Base-by-base conservation (phyloP, 2,329 filamentous ascomycete species). In the Sclerotinia glacialis region DNA sequence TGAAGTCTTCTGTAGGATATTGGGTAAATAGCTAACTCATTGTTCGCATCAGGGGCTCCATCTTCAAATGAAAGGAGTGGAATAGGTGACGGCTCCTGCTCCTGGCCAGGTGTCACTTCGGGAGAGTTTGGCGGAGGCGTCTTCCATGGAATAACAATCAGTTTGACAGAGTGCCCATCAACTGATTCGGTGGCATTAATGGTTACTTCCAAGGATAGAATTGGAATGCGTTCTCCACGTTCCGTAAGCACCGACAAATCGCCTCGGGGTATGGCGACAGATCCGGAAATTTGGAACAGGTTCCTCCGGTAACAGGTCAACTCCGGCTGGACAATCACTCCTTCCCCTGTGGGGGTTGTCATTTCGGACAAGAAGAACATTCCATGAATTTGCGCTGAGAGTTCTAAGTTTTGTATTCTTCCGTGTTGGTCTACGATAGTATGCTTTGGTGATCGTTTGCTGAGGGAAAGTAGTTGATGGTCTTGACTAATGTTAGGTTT, bases 141-240 rank as follows among this genome's bases (percentile, higher is more conserved):
- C 81, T 98, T 98, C 94, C 94, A 98, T 0, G 94, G 94, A 68
- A 98, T 96, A 9, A 95, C 95, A 70, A 98, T 97, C 69, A 98
- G 88, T 73, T 96, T 94, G 53, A 97, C 92, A 0, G 91, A 81
- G 73, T 97, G 94, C 44, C 92, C 92, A 77, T 98, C 94, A 21
- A 97, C 93, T 1, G 94, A 97, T 77, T 98, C 94, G 59, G 93
- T 96, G 11, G 94, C 94, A 6, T 92, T 96, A 56, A 98, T 91
- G 64, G 89, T 88, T 64, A 97, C 86, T 77, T 98, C 93, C 77
- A 94, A 91, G 70, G 83, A 90, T 70, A 87, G 85, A 59, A 97
- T 92, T 2, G 91, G 89, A 50, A 96, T 88, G 54, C 90, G 89
- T 76, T 96, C 91, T 54, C 92, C 92, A 64, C 90, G 86, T 67